phyloP scores from a whole-genome alignment of 768 basidiomycete genomes.

The Naganishia friedmannii region DNA sequence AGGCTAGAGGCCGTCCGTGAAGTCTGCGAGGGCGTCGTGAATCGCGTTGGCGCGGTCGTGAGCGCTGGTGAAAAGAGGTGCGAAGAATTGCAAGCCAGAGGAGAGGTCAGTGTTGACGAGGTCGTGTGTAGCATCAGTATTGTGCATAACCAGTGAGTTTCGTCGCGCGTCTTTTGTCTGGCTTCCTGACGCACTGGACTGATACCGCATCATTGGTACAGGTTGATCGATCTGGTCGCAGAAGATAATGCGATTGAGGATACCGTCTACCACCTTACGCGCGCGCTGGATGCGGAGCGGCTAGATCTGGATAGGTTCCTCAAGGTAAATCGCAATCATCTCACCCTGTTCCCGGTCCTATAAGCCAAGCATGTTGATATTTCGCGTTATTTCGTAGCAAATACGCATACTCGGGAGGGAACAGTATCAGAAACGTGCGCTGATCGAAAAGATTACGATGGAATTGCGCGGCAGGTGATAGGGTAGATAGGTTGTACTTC shows the following conservation, averaged over 20 bases:
- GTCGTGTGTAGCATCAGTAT: conserved; percentile 92
- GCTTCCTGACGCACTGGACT: neutral
- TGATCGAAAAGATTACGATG: conserved; percentile 76
- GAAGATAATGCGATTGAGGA: conserved; percentile 99
- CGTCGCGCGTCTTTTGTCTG: neutral
- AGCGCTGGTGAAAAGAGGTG: conserved; percentile 69
- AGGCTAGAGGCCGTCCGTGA: conserved; percentile 86
- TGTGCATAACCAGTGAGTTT: conserved; percentile 88
- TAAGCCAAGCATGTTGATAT: neutral
- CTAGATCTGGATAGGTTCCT: conserved; percentile 93
- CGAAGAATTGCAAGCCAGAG: conserved; percentile 71
- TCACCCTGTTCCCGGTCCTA: neutral
- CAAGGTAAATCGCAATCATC: conserved; percentile 58
- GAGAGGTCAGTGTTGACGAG: conserved; percentile 93
- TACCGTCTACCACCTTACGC: conserved; percentile 92
- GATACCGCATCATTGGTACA: conserved; percentile 45
- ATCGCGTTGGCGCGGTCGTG: conserved; percentile 65
- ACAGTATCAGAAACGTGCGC: conserved; percentile 93
- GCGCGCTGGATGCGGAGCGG: conserved; percentile 74
- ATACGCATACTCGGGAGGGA: conserved; percentile 86
- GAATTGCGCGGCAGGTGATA: conserved; percentile 13
- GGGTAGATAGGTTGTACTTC: neutral
- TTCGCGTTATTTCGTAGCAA: conserved; percentile 43
- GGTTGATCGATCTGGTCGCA: conserved; percentile 93
- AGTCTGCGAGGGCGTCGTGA: conserved; percentile 77